A percentile compares a stretch with the other conserved stretches of the same genome.
phyloP scores from a whole-genome alignment of 2,329 filamentous ascomycete species.

The Parafenestella ontariensis region DNA sequence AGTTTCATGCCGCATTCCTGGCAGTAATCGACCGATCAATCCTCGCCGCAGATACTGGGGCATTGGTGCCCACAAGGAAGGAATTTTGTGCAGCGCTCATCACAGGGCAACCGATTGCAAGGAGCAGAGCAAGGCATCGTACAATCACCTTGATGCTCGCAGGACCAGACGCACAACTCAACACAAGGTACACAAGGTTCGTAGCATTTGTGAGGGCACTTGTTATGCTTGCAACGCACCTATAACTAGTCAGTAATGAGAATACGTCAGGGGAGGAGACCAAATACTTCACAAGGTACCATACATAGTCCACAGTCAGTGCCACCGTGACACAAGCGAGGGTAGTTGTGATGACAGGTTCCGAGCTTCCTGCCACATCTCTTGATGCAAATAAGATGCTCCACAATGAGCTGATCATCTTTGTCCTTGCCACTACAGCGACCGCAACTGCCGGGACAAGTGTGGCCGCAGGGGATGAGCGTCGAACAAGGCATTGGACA shows the following conservation, averaged over 20 bases:
- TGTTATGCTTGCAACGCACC: conserved; percentile 38
- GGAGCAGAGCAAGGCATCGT: conserved; percentile 46
- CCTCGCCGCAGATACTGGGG: conserved; percentile 41
- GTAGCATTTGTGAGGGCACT: conserved; percentile 33
- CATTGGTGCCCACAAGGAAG: conserved; percentile 43
- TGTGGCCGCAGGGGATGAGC: conserved; percentile 64
- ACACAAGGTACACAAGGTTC: conserved; percentile 45
- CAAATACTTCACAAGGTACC: conserved; percentile 29
- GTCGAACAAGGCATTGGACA: conserved; percentile 60
- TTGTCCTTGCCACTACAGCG: conserved; percentile 54
- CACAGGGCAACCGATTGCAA: conserved; percentile 41
- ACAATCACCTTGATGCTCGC: conserved; percentile 43
- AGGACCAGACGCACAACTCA: conserved; percentile 43
- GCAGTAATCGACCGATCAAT: conserved; percentile 31
- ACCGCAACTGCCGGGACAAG: conserved; percentile 58
- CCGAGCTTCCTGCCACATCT: conserved; percentile 34
- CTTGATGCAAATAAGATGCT: conserved; percentile 29
- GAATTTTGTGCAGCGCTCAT: conserved; percentile 33
- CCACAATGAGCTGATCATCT: conserved; percentile 8
- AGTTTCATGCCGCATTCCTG: conserved; percentile 28
- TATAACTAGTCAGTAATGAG: conserved; percentile 3
- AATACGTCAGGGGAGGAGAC: not conserved
- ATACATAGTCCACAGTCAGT: conserved; percentile 33
- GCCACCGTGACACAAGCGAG: conserved; percentile 32
- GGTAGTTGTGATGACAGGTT: conserved; percentile 41